Evolutionary conservation across 805 yeast species (phyloP).

Genomic region (Candida golubevii): DNA sequence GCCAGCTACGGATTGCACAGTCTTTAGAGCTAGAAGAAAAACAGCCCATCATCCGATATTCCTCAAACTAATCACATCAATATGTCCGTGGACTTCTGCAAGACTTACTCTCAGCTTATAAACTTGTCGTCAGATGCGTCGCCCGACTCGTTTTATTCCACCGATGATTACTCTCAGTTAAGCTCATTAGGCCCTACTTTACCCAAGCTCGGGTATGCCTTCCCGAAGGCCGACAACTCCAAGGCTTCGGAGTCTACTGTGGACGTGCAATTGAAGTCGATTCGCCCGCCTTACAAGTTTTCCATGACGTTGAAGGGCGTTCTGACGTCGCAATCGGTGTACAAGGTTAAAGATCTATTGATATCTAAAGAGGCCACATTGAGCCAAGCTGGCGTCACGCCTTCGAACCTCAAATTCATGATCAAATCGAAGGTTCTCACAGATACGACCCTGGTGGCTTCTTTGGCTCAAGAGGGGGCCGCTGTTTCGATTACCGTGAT

Average conservation of each 20-base stretch:
- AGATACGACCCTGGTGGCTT: constrained; percentile 42
- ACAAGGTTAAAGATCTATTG: constrained; percentile 36
- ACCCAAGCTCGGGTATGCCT: constrained; percentile 39
- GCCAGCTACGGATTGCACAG: too few species aligned
- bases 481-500: constrained; percentile 14
- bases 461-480: constrained; percentile 15
- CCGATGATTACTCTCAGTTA: constrained; percentile 27
- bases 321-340: constrained; percentile 27
- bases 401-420: constrained; percentile 46
- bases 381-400: constrained; percentile 23
- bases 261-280: constrained; percentile 51
- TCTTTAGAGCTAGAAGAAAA: too few species aligned
- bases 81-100: constrained; percentile 32
- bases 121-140: constrained; percentile 39
- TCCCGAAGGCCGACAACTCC: constrained; percentile 19
- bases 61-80: too few species aligned
- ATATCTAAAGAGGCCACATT: constrained; percentile 26
- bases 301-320: constrained; percentile 24
- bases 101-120: constrained; percentile 46
- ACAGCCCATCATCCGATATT: too few species aligned
- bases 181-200: constrained; percentile 44
- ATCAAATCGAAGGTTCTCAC: constrained; percentile 60
- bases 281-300: constrained; percentile 68
- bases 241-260: constrained; percentile 10
- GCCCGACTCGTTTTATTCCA: constrained; percentile 27